These are phyloP conservation scores for Globisporangium alternatum DNA, from an alignment of 352 stramenopile genomes.

Conservation along the genomic window DNA sequence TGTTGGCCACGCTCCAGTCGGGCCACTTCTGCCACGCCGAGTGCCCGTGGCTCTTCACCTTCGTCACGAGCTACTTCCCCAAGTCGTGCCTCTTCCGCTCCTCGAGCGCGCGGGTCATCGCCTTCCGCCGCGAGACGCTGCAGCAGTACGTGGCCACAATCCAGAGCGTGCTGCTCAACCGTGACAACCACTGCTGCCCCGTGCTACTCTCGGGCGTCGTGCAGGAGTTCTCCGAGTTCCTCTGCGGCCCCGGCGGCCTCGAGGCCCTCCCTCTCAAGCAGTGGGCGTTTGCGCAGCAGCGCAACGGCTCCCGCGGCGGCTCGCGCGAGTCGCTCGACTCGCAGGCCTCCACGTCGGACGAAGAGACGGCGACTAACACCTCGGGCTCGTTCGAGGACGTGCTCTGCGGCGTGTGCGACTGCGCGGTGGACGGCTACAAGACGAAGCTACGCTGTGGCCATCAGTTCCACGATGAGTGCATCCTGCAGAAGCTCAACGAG, in stretches of 20 bases:
- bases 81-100: slow-evolving; percentile 33
- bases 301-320: slow-evolving; percentile 10
- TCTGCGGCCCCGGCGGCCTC: slow-evolving; percentile 17
- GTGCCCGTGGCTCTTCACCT: slow-evolving; percentile 48
- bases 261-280: slow-evolving; percentile 26
- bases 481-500: slow-evolving; percentile 39
- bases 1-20: slow-evolving; percentile 25
- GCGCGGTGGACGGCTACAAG: slow-evolving; percentile 19
- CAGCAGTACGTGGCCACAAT: slow-evolving; percentile 36
- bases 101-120: slow-evolving; percentile 29
- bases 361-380: slow-evolving; percentile 14
- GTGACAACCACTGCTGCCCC: slow-evolving; percentile 31
- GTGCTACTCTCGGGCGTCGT: slow-evolving; percentile 28
- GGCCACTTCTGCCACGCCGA: slow-evolving; percentile 51
- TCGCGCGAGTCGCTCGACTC: slow-evolving; percentile 22
- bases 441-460: slow-evolving; percentile 36
- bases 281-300: slow-evolving; percentile 24
- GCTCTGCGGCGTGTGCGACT: slow-evolving; percentile 21
- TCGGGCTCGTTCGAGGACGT: slow-evolving; percentile 7
- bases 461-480: slow-evolving; percentile 53
- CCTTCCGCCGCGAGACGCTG: slow-evolving; percentile 33
- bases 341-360: slow-evolving; percentile 19
- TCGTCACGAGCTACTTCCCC: slow-evolving; percentile 46
- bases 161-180: slow-evolving; percentile 28
- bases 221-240: slow-evolving; percentile 25